These are phyloP conservation scores for Echinosophora koreensis DNA, from an alignment of 306 rosid genomes.

Conservation along the genomic window DNA sequence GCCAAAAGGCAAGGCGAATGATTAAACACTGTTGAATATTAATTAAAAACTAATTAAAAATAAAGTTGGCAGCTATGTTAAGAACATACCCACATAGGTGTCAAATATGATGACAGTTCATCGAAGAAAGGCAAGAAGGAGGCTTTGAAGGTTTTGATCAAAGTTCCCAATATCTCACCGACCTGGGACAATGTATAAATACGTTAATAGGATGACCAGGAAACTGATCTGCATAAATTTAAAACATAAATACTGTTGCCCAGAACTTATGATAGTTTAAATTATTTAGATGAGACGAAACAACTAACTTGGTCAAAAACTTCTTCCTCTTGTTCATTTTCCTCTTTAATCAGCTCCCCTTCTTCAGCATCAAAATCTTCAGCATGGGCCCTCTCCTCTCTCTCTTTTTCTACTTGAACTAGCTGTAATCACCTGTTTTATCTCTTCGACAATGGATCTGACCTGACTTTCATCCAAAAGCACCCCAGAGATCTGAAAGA, in stretches of 20 bases:
- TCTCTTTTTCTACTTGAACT: slow-evolving; percentile 93
- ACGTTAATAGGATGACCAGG: slow-evolving; percentile 20
- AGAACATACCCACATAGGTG: slow-evolving; percentile 99
- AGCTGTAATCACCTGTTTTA: slow-evolving; percentile 92
- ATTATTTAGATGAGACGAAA: slow-evolving; percentile 1
- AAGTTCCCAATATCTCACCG: slow-evolving; percentile 96
- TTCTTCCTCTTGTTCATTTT: slow-evolving; percentile 99
- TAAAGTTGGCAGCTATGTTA: slow-evolving; percentile 1
- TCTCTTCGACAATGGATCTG: slow-evolving; percentile 82
- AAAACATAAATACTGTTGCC: not conserved
- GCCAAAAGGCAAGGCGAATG: not conserved
- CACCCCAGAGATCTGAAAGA: slow-evolving; percentile 79
- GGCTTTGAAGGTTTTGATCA: slow-evolving; percentile 95
- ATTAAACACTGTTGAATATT: not conserved
- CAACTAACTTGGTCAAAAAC: slow-evolving; percentile 95
- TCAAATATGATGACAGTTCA: slow-evolving; percentile 87
- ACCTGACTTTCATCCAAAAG: slow-evolving; percentile 94
- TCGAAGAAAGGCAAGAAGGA: slow-evolving; percentile 96
- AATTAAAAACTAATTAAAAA: slow-evolving; percentile 28
- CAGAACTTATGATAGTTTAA: not conserved
- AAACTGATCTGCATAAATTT: slow-evolving; percentile 23
- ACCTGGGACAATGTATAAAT: slow-evolving; percentile 64
- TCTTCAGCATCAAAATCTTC: slow-evolving; percentile 99
- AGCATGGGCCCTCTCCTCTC: slow-evolving; percentile 87
- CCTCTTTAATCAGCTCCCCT: slow-evolving; percentile 89